These are phyloP conservation scores for Didymella exigua DNA, from an alignment of 2,329 filamentous ascomycete species.

Conservation along the genomic window DNA sequence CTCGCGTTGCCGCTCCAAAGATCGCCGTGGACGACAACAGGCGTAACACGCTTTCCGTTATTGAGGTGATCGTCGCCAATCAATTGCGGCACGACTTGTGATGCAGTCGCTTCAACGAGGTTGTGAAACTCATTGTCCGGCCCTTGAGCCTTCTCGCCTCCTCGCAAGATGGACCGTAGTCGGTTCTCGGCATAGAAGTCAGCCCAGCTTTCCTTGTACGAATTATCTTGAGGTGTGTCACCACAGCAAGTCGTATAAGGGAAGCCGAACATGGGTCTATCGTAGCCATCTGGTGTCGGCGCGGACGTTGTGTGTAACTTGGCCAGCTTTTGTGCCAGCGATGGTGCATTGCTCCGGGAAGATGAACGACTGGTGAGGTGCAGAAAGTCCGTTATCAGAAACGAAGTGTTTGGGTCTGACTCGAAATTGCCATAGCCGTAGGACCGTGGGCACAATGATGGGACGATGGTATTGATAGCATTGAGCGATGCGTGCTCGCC, in stretches of 20 bases:
- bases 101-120: constrained; percentile 69
- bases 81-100: constrained; percentile 74
- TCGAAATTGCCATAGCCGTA: constrained; percentile 71
- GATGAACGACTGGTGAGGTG: constrained; percentile 54
- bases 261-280: constrained; percentile 77
- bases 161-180: constrained; percentile 67
- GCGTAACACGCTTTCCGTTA: constrained; percentile 64
- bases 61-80: constrained; percentile 71
- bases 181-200: constrained; percentile 83
- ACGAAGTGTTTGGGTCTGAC: constrained; percentile 55
- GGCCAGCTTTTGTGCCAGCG: constrained; percentile 77
- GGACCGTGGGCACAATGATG: constrained; percentile 75
- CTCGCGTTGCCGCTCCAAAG: constrained; percentile 90
- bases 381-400: constrained; percentile 78
- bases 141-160: constrained; percentile 67
- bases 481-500: constrained; percentile 86
- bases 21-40: constrained; percentile 87
- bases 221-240: constrained; percentile 80
- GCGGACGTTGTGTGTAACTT: constrained; percentile 78
- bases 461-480: constrained; percentile 74
- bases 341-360: constrained; percentile 44
- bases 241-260: constrained; percentile 86
- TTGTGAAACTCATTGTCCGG: constrained; percentile 64
- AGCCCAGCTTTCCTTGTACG: constrained; percentile 74
- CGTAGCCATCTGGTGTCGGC: constrained; percentile 64